Percentiles rank a stretch among this genome's conserved stretches.
These are phyloP conservation scores for Trifolium repens DNA, from an alignment of 306 rosid genomes.

Conservation along the genomic window DNA sequence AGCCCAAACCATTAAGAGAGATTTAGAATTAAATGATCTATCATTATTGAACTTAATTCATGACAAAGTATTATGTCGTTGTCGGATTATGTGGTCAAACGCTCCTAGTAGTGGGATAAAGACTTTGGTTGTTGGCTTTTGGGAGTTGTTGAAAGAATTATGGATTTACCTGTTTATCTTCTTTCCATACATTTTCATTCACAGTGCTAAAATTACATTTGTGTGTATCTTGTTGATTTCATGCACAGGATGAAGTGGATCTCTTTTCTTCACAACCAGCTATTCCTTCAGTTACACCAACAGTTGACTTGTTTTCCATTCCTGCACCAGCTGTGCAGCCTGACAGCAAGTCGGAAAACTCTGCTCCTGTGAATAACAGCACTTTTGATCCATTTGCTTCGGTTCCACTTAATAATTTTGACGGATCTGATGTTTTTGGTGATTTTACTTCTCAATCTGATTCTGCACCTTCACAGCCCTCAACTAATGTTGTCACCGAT, in stretches of 20 bases:
- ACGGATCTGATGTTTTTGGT: slow-evolving; percentile 80
- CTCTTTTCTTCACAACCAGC: slow-evolving; percentile 78
- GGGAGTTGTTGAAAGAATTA: slow-evolving; percentile 9
- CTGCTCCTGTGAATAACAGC: slow-evolving; percentile 53
- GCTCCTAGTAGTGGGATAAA: neutral
- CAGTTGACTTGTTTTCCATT: slow-evolving; percentile 74
- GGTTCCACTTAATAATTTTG: slow-evolving; percentile 82
- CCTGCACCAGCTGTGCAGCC: slow-evolving; percentile 68
- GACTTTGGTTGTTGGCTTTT: neutral
- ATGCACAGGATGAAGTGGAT: slow-evolving; percentile 71
- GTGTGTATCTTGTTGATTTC: slow-evolving; percentile 34
- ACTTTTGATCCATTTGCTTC: slow-evolving; percentile 84
- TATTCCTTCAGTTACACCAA: slow-evolving; percentile 58
- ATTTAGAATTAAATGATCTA: slow-evolving; percentile 9
- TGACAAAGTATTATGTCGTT: neutral
- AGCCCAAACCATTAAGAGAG: neutral
- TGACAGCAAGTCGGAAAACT: slow-evolving; percentile 57
- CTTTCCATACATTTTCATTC: slow-evolving; percentile 30
- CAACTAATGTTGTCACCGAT: slow-evolving; percentile 53
- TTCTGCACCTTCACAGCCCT: slow-evolving; percentile 62
- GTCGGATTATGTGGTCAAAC: neutral
- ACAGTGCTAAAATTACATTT: slow-evolving; percentile 33
- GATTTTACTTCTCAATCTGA: slow-evolving; percentile 71
- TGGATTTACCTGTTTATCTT: slow-evolving; percentile 15
- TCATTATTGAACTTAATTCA: slow-evolving; percentile 13